These are phyloP conservation scores for Chromosphaera perkinsii DNA, from an alignment of 208 protist species.

Conservation along the genomic window DNA sequence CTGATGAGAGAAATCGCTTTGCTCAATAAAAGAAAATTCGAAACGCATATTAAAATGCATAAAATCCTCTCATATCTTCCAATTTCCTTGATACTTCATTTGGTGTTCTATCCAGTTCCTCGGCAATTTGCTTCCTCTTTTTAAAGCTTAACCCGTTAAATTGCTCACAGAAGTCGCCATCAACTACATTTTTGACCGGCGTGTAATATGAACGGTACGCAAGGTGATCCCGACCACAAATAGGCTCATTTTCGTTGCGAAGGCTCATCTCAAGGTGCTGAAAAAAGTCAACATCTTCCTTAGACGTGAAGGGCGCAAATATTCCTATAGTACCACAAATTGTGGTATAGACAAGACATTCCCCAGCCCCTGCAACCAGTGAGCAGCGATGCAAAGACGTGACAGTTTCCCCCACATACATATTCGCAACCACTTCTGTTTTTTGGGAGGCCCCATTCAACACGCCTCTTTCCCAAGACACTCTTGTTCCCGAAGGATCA, in stretches of 20 bases:
- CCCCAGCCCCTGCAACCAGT: conserved; percentile 48
- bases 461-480: conserved; percentile 34
- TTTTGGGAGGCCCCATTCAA: conserved; percentile 61
- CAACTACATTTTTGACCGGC: conserved; percentile 65
- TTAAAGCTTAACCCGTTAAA: conserved; percentile 45
- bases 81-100: conserved; percentile 69
- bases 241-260: conserved; percentile 56
- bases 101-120: conserved; percentile 59
- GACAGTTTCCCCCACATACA: conserved; percentile 71
- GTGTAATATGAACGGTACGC: conserved; percentile 73
- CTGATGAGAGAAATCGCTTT: too few relatives aligned
- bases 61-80: conserved; percentile 57
- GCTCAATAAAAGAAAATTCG: too few relatives aligned
- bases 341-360: conserved; percentile 63
- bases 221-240: conserved; percentile 74
- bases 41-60: conserved; percentile 38
- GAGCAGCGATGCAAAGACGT: conserved; percentile 51
- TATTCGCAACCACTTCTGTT: conserved; percentile 55
- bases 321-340: conserved; percentile 49
- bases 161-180: conserved; percentile 77
- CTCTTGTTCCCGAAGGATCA: conserved; percentile 31
- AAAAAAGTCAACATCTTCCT: conserved; percentile 76
- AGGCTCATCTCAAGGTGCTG: conserved; percentile 71
- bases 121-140: conserved; percentile 58
- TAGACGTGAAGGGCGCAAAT: conserved; percentile 53